Conservation (phyloP, 2,329 filamentous ascomycete species). For the Penicillium sp. region DNA sequence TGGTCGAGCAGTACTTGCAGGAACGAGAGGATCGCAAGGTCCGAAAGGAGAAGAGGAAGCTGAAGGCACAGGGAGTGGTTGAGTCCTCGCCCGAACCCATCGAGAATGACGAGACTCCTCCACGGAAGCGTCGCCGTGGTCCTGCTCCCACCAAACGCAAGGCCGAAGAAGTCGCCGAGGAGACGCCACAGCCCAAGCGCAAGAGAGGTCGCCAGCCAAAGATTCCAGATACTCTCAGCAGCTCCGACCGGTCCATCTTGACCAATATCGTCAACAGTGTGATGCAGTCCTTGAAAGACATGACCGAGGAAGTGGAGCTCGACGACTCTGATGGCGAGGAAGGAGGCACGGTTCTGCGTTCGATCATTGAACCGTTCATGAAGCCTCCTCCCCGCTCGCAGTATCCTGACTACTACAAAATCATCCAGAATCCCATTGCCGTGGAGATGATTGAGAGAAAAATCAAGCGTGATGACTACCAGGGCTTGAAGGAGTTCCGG, state of each 20-base stretch:
- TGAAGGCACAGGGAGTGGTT: slow-evolving; percentile 40
- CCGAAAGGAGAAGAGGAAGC: slow-evolving; percentile 66
- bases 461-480: slow-evolving; percentile 96
- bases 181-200: slow-evolving; percentile 76
- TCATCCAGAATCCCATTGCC: slow-evolving; percentile 90
- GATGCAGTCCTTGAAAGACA: slow-evolving; percentile 79
- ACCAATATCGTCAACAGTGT: slow-evolving; percentile 79
- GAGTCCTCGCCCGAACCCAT: slow-evolving; percentile 79
- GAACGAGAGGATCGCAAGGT: slow-evolving; percentile 72
- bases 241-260: slow-evolving; percentile 74
- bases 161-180: slow-evolving; percentile 76
- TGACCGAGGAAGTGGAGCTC: slow-evolving; percentile 74
- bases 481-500: slow-evolving; percentile 77
- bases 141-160: slow-evolving; percentile 80
- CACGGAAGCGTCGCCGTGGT: slow-evolving; percentile 80
- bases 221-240: slow-evolving; percentile 68
- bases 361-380: slow-evolving; percentile 93
- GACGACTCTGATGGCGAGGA: slow-evolving; percentile 60
- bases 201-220: slow-evolving; percentile 77
- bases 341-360: slow-evolving; percentile 66
- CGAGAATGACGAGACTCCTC: slow-evolving; percentile 81
- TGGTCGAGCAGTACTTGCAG: slow-evolving; percentile 81
- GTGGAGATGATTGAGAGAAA: slow-evolving; percentile 95
- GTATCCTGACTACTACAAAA: slow-evolving; percentile 93
- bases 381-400: slow-evolving; percentile 86